Base-by-base conservation (phyloP, 192 early-diverging fungal genomes). In the Coemansia sp. region DNA sequence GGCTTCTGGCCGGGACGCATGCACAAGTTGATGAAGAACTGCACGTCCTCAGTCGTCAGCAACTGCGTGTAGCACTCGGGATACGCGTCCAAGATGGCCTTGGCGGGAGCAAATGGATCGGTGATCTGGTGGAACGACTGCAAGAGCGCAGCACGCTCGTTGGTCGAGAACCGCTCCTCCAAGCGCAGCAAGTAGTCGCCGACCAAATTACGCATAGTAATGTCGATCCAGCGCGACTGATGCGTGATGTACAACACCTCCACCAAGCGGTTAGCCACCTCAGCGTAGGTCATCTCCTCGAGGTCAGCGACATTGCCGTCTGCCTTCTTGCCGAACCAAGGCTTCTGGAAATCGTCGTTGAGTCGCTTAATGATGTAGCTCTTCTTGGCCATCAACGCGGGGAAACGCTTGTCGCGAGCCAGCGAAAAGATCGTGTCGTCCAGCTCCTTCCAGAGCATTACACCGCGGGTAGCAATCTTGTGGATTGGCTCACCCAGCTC, bases 401-500 rank as follows among this genome's bases (percentile, higher is more conserved):
- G 74, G 18, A 90, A 29, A 58, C 90, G 91, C 85, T 95, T 92
- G 44, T 94, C 94, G 64, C 90, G 88, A 29, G 97, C 93, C 50
- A 94, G 88, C 66, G 73, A 81, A 64, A 98, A 89, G 62, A 97
- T 90, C 13, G 89, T 91, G 38, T 91, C 90, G 62, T 92, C 89
- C 73, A 98, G 85, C 73, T 96, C 93, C 66, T 90, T 90, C 90
- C 91, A 91, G 46, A 96, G 83, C 55, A 76, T 78, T 22, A 92
- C 87, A 70, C 92, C 95, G 22, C 94, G 92, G 57, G 92, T 97
- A 31, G 93, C 93, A 67, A 98, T 86, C 79, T 92, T 90, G 87
- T 98, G 95, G 75, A 95, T 97, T 31, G 91, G 92, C 77, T 98
- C 95, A 49, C 95, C 97, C 47, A 94, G 82, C 78, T 98, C 97